phyloP scores from a whole-genome alignment of 2,329 filamentous ascomycete species.

The Alternaria brassicicola region DNA sequence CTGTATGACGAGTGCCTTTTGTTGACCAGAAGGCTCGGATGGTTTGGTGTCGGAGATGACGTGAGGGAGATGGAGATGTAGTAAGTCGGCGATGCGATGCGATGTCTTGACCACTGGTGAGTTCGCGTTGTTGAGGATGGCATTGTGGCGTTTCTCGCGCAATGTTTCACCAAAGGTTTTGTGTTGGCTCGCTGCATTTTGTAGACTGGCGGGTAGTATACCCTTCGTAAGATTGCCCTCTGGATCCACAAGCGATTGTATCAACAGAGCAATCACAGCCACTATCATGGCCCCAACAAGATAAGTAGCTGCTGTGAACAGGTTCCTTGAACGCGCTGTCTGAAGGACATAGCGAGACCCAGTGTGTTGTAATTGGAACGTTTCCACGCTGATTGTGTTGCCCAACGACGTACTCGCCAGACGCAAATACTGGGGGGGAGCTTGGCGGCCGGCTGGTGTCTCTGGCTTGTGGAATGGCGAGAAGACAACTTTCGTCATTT shows the following conservation, averaged over 20 bases:
- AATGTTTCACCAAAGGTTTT: conserved; percentile 39
- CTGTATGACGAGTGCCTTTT: conserved; percentile 52
- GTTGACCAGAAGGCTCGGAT: conserved; percentile 4
- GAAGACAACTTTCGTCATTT: conserved; percentile 62
- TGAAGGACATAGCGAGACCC: conserved; percentile 72
- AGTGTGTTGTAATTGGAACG: conserved; percentile 67
- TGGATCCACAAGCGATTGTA: conserved; percentile 65
- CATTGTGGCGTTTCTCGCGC: conserved; percentile 34
- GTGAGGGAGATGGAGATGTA: conserved; percentile 35
- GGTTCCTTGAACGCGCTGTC: conserved; percentile 55
- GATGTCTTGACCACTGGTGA: conserved; percentile 34
- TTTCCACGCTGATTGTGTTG: conserved; percentile 80
- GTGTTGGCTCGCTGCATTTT: conserved; percentile 42
- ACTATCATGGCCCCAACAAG: conserved; percentile 65
- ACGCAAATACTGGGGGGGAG: conserved; percentile 67
- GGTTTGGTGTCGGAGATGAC: conserved; percentile 12
- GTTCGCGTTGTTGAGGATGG: conserved; percentile 32
- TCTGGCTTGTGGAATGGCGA: conserved; percentile 53
- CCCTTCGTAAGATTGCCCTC: conserved; percentile 52
- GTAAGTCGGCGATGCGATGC: conserved; percentile 43
- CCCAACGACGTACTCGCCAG: conserved; percentile 82
- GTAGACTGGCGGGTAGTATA: conserved; percentile 61
- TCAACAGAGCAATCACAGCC: conserved; percentile 66
- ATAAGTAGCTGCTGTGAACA: conserved; percentile 62
- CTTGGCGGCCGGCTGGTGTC: conserved; percentile 26